Conservation (phyloP, 2,329 filamentous ascomycete genomes). For the Cladosporium phlei region DNA sequence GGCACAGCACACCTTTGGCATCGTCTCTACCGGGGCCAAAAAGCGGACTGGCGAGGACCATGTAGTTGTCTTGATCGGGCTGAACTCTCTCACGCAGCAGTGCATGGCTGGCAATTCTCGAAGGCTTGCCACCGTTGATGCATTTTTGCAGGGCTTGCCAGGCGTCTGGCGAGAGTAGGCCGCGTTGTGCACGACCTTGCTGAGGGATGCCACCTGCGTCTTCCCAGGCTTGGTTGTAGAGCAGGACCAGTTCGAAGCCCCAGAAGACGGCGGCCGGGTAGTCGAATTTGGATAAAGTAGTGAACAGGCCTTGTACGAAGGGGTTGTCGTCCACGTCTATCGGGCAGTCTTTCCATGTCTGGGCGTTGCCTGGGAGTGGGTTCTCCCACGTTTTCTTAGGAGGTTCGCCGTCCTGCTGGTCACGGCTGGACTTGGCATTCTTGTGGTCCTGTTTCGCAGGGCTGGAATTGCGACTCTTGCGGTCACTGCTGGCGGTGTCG, state of each 20-base stretch:
- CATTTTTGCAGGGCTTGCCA: conserved; percentile 32
- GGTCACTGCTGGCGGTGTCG: too few species aligned
- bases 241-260: conserved; percentile 34
- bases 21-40: conserved; percentile 7
- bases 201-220: conserved; percentile 31
- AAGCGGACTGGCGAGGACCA: conserved; percentile 25
- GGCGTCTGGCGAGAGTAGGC: conserved; percentile 32
- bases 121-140: conserved; percentile 22
- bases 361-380: background rate
- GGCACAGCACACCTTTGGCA: conserved; percentile 20
- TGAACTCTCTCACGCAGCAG: conserved; percentile 14
- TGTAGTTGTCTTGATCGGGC: conserved; percentile 13
- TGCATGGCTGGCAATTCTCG: conserved; percentile 19
- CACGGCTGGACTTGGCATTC: too few species aligned
- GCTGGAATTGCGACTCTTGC: too few species aligned
- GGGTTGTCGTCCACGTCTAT: background rate
- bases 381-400: too few species aligned
- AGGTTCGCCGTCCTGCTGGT: background rate
- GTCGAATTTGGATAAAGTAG: conserved; percentile 36
- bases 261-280: conserved; percentile 42
- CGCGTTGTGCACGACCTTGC: conserved; percentile 33
- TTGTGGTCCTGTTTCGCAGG: too few species aligned
- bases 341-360: background rate
- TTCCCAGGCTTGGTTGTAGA: conserved; percentile 41
- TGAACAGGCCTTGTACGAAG: conserved; percentile 20